A percentile compares a stretch with the other conserved stretches of the same genome.
These are phyloP conservation scores for Xylariaceae sp. DNA, from an alignment of 2,329 filamentous ascomycete genomes.

Conservation along the genomic window DNA sequence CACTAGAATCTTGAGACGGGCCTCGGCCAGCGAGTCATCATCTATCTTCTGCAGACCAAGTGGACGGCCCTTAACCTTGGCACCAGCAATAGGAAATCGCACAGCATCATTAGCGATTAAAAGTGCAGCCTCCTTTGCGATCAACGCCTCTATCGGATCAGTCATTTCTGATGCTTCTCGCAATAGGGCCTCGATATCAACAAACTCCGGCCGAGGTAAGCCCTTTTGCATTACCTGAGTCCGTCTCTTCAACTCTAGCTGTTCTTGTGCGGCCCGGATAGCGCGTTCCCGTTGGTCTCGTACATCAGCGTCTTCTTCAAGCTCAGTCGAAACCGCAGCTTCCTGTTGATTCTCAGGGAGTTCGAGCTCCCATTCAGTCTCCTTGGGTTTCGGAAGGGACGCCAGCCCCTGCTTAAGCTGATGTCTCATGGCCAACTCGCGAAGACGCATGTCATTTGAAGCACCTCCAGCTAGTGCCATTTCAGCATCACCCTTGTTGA, in stretches of 20 bases:
- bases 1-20: conserved; percentile 68
- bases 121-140: conserved; percentile 71
- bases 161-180: conserved; percentile 54
- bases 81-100: conserved; percentile 65
- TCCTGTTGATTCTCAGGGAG: conserved; percentile 77
- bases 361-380: conserved; percentile 90
- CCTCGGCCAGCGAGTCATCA: conserved; percentile 67
- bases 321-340: conserved; percentile 41
- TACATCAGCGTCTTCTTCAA: conserved; percentile 61
- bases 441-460: conserved; percentile 67
- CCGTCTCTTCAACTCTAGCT: conserved; percentile 73
- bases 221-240: conserved; percentile 87
- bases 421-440: conserved; percentile 62
- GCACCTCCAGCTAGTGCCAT: conserved; percentile 68
- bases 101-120: conserved; percentile 78
- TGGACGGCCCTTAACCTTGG: conserved; percentile 58
- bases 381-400: conserved; percentile 84
- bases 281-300: conserved; percentile 74
- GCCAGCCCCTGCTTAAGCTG: conserved; percentile 70
- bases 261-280: conserved; percentile 65
- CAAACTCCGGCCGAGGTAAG: conserved; percentile 67
- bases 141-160: conserved; percentile 61
- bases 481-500: conserved; percentile 67
- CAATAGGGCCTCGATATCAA: conserved; percentile 67
- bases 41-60: conserved; percentile 58